Evolutionary conservation across 495 filamentous ascomycete species (phyloP).

Genomic region (Aspergillus sparsus): DNA sequence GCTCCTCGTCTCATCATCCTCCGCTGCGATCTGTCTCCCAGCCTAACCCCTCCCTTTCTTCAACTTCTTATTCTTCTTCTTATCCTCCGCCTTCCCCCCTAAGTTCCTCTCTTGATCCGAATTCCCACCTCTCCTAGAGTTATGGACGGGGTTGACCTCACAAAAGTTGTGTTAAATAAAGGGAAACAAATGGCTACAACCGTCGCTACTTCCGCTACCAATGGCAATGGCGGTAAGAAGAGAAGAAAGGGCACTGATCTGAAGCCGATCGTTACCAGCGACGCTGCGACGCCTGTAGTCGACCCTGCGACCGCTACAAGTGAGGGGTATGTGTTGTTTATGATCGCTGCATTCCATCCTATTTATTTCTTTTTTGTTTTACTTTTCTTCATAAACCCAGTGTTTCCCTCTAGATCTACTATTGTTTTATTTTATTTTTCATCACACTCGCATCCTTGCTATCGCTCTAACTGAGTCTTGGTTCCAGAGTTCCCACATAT

Average conservation of each 20-base stretch:
- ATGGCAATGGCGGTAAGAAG: constrained; percentile 73
- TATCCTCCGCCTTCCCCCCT: constrained; percentile 15
- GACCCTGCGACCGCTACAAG: constrained; percentile 45
- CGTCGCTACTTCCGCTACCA: constrained; percentile 58
- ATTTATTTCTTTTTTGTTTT: constrained; percentile 5
- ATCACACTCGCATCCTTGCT: constrained; percentile 31
- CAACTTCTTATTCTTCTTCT: constrained; percentile 19
- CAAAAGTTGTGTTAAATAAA: constrained; percentile 74
- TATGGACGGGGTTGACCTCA: constrained; percentile 77
- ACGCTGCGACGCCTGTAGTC: constrained; percentile 48
- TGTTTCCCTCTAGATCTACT: constrained; percentile 31
- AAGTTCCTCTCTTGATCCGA: constrained; percentile 13
- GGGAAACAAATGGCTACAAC: constrained; percentile 68
- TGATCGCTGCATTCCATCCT: too few species aligned
- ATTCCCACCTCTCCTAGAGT: constrained; percentile 27
- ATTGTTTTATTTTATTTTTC: constrained; percentile 14
- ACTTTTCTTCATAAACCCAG: constrained; percentile 33
- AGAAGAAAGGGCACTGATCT: constrained; percentile 82
- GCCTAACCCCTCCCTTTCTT: constrained; percentile 13
- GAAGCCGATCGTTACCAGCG: constrained; percentile 89
- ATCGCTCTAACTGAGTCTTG: constrained; percentile 15
- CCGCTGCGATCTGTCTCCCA: constrained; percentile 27
- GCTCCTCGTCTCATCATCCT: constrained; percentile 21
- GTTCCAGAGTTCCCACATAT: constrained; percentile 44
- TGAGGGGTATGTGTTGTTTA: constrained; percentile 51